Conservation (phyloP, 306 rosid genomes). For the Prosopis cineraria region DNA sequence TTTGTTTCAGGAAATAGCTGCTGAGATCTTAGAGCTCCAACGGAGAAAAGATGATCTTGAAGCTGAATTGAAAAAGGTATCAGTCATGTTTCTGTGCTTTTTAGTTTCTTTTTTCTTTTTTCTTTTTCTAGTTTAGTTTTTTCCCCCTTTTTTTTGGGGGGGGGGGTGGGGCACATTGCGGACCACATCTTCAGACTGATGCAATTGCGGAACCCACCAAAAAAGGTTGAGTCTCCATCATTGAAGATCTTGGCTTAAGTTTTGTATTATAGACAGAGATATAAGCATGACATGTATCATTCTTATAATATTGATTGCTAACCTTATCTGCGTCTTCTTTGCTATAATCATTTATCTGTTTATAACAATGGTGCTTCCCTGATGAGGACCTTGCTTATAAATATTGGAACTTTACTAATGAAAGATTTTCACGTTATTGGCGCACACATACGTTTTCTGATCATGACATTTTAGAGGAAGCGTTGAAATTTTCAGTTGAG, state of each 20-base stretch:
- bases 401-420: background rate
- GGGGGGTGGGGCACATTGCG: background rate
- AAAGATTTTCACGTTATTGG: conserved; percentile 3
- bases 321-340: background rate
- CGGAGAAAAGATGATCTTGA: conserved; percentile 82
- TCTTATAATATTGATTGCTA: conserved; percentile 2
- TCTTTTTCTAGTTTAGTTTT: too few relatives aligned
- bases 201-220: background rate
- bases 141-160: background rate
- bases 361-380: background rate
- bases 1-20: conserved; percentile 63
- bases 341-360: background rate
- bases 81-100: conserved; percentile 1
- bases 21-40: conserved; percentile 81
- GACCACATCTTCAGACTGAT: background rate
- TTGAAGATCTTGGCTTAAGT: background rate
- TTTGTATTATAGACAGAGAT: background rate
- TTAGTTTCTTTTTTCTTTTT: background rate
- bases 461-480: background rate
- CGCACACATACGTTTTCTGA: background rate
- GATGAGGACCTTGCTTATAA: background rate
- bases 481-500: conserved; percentile 4
- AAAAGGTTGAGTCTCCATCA: background rate
- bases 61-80: conserved; percentile 87
- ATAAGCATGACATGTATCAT: background rate